Evolutionary conservation across 2,329 filamentous ascomycete species (phyloP).

Genomic region (Helotiales sp.): DNA sequence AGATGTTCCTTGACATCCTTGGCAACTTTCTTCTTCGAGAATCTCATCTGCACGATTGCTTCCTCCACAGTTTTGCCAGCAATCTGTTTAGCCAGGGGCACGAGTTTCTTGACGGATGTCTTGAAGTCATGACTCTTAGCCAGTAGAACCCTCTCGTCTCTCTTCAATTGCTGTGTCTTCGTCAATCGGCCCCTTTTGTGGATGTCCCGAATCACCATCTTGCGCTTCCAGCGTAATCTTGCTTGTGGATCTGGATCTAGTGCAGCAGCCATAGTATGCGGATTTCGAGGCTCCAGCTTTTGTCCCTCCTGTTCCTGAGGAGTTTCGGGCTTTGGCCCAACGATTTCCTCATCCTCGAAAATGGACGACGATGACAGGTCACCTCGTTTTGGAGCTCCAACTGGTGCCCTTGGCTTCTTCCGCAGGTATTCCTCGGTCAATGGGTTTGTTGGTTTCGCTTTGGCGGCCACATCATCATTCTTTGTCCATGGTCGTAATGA

Average conservation of each 20-base stretch:
- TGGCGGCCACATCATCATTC: neutral
- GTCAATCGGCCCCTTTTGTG: constrained; percentile 69
- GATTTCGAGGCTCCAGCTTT: constrained; percentile 47
- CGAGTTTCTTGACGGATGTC: constrained; percentile 91
- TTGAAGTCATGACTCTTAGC: constrained; percentile 75
- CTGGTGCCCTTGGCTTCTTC: constrained; percentile 40
- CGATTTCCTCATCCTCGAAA: constrained; percentile 52
- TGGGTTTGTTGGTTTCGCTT: constrained; percentile 48
- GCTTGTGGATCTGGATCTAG: constrained; percentile 77
- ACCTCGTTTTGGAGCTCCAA: constrained; percentile 50
- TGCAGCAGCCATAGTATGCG: constrained; percentile 61
- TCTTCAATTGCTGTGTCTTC: constrained; percentile 69
- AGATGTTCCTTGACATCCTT: constrained; percentile 79
- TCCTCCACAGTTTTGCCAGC: constrained; percentile 92
- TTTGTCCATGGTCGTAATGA: constrained; percentile 19
- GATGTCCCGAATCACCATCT: constrained; percentile 80
- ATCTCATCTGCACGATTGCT: constrained; percentile 92
- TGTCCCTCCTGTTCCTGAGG: constrained; percentile 27
- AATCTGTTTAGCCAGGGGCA: constrained; percentile 85
- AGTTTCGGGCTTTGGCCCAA: constrained; percentile 30
- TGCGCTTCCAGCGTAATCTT: constrained; percentile 78
- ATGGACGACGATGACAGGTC: constrained; percentile 55
- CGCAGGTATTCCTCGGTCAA: constrained; percentile 65
- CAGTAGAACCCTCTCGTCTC: constrained; percentile 60
- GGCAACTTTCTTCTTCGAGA: constrained; percentile 91